phyloP scores from a whole-genome alignment of 805 yeast species.

The Yarrowia deformans region DNA sequence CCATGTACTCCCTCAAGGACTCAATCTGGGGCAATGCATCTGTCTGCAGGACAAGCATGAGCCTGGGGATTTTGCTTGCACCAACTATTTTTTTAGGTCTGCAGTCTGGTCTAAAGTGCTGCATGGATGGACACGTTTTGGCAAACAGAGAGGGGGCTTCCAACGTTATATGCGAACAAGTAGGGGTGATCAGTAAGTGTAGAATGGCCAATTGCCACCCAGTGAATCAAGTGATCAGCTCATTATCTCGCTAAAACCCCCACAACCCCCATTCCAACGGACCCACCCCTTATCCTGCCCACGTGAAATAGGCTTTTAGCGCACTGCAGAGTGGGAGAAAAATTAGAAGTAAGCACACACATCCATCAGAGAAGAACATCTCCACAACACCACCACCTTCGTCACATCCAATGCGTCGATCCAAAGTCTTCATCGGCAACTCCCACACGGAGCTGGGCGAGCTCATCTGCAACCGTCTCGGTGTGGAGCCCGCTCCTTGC shows the following conservation, averaged over 20 bases:
- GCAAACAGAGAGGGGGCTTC: neutral
- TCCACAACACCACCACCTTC: slow-evolving; percentile 18
- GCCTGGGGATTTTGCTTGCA: neutral
- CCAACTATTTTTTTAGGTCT: neutral
- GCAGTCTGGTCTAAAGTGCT: slow-evolving; percentile 15
- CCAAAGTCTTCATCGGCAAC: slow-evolving; percentile 94
- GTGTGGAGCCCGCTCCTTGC: slow-evolving; percentile 93
- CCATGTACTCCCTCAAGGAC: neutral
- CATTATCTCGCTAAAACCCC: neutral
- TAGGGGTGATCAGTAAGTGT: too few relatives aligned
- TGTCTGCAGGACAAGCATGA: slow-evolving; percentile 15
- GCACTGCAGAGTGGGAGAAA: slow-evolving; percentile 18
- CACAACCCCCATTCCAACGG: neutral
- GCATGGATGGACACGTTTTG: neutral
- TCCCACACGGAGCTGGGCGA: slow-evolving; percentile 96
- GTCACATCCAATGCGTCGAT: slow-evolving; percentile 77
- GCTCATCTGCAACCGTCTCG: slow-evolving; percentile 86
- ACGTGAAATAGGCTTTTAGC: slow-evolving; percentile 16
- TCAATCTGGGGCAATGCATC: slow-evolving; percentile 21
- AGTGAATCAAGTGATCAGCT: neutral
- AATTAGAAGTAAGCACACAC: neutral
- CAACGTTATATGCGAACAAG: too few relatives aligned
- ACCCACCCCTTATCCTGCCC: neutral
- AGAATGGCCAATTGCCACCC: neutral
- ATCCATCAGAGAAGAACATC: neutral